These are phyloP conservation scores for Aspergillus spinulosporus DNA, from an alignment of 2,329 filamentous ascomycete genomes.

Conservation along the genomic window DNA sequence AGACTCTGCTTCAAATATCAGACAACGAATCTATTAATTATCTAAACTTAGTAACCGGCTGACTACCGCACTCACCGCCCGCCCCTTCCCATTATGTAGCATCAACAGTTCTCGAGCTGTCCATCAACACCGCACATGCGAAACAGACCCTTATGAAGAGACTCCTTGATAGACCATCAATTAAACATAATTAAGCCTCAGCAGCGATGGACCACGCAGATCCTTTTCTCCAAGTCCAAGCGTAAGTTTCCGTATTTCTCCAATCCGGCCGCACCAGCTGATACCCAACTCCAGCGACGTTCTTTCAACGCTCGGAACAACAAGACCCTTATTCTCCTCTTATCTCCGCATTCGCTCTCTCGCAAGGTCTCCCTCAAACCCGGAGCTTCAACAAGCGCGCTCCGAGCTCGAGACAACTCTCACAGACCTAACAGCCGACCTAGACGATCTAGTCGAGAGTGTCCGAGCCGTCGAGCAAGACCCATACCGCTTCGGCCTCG, in stretches of 20 bases:
- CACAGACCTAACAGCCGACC: slow-evolving; percentile 75
- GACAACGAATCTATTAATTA: not conserved
- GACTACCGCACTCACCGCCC: not conserved
- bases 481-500: slow-evolving; percentile 82
- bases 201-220: slow-evolving; percentile 40
- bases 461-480: slow-evolving; percentile 85
- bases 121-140: not conserved
- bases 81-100: not conserved
- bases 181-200: slow-evolving; percentile 4
- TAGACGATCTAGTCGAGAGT: slow-evolving; percentile 82
- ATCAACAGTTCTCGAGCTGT: not conserved
- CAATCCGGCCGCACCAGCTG: slow-evolving; percentile 10
- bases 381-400: slow-evolving; percentile 65
- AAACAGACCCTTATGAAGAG: not conserved
- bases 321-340: slow-evolving; percentile 85
- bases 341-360: slow-evolving; percentile 95
- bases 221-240: slow-evolving; percentile 52
- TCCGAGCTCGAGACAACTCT: slow-evolving; percentile 77
- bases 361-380: slow-evolving; percentile 67
- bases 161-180: not conserved
- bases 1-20: not conserved
- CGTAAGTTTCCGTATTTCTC: slow-evolving; percentile 31
- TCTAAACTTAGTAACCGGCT: not conserved
- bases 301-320: slow-evolving; percentile 74
- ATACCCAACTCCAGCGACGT: slow-evolving; percentile 67